Evolutionary conservation across 2,329 filamentous ascomycete genomes (phyloP), one percentile per base, ranked within the genome.

Genomic region (Diaporthe citriasiana): DNA sequence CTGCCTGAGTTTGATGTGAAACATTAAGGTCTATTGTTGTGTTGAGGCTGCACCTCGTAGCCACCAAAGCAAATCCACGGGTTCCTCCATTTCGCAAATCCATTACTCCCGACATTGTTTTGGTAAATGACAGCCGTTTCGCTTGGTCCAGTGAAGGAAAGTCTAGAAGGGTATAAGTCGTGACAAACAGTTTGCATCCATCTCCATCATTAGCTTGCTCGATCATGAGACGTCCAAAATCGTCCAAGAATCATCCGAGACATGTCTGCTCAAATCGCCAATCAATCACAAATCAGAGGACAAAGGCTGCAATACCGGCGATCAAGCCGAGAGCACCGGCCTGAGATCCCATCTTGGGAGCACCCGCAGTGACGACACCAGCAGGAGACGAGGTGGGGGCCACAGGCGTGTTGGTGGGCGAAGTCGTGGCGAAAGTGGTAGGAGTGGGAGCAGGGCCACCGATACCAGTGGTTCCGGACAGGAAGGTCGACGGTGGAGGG

Each of bases 231-330:
- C 72, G 59, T 71, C 74, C 74, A 75, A 75, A 75, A 75, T 74
- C 60, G 60, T 56, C 72, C 72, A 74, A 75, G 71, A 70, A 69
- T 22, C 60, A 65, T 68, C 45, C 47, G 45, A 42, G 25, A 71
- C 51, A 75, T 35, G 42, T 42, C 22, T 50, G 45, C 27, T 51
- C 30, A 22, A 55, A n/a, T 17, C 17, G 19, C 19, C 25, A 22
- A 30, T 25, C 47, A 30, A 33, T 51, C n/a, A 69, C 38, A 57
- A 30, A 73, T 79, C 82, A 85, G 74, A 85, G 76, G 72, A 82
- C 77, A 53, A 87, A 70, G 30, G 82, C 83, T 66, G 81, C 83
- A 50, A 84, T 73, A 73, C 82, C 85, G 55, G 81, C 85, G 42
- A 84, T 72, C 60, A 84, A 51, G 47, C 75, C 77, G 55, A 86